Percentiles rank a stretch among this genome's conserved stretches.
These are phyloP conservation scores for Ballota nigra DNA, from an alignment of 257 asterid genomes.

Conservation along the genomic window DNA sequence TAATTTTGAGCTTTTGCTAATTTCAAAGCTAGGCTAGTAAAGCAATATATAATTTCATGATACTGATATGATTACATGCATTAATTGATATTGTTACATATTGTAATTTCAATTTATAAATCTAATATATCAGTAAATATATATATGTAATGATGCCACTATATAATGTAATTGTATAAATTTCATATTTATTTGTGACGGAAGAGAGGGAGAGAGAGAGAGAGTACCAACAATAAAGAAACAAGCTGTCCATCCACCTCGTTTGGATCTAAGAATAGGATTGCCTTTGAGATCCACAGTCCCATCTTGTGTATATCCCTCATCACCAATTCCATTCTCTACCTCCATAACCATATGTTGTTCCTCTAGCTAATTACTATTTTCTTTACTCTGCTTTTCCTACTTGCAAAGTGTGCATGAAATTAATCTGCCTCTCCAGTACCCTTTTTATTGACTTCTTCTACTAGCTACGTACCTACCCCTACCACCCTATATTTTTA, in stretches of 20 bases:
- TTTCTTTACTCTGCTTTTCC: background rate
- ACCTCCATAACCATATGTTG: slow-evolving; percentile 28
- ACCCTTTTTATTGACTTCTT: slow-evolving; percentile 14
- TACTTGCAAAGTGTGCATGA: background rate
- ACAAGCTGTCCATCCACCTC: slow-evolving; percentile 95
- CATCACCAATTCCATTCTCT: slow-evolving; percentile 38
- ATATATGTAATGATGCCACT: no score
- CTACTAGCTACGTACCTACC: background rate
- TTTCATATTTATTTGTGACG: no score
- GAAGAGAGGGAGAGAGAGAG: background rate
- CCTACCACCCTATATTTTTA: background rate
- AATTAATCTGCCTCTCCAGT: background rate
- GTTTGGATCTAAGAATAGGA: slow-evolving; percentile 68
- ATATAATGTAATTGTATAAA: no score
- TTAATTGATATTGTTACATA: no score
- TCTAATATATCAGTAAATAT: no score
- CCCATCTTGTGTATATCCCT: slow-evolving; percentile 64
- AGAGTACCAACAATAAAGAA: slow-evolving; percentile 72
- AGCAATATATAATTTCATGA: no score
- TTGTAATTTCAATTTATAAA: no score
- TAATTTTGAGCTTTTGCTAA: no score
- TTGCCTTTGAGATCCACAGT: slow-evolving; percentile 78
- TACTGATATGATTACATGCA: no score
- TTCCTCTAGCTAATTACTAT: background rate
- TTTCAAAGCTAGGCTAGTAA: background rate